Base-by-base conservation (phyloP, 805 yeast genomes). In the Metschnikowia matae region DNA sequence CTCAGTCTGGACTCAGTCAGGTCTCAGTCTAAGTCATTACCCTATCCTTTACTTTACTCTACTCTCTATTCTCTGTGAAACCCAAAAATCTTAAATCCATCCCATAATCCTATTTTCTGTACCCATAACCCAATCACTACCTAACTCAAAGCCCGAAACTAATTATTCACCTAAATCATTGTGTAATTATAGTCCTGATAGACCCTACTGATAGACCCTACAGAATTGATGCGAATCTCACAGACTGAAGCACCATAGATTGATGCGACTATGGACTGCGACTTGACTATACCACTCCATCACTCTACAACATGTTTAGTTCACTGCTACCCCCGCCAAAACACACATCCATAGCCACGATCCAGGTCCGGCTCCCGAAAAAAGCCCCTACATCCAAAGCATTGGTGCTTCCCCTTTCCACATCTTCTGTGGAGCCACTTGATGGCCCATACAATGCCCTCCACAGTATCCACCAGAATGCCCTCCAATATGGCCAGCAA, bases 391-490 rank as follows among this genome's bases (percentile, higher is more conserved):
- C 43, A 10, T 48, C 54, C 47, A 39, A 29, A 17, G 48, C 52
- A 5, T 20, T 44, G 13, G 29, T 42, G 35, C 49, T 31, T 31
- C 51, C 46, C 42, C 37, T 73, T 75, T 13, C 40, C 3, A 26
- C n/a, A 13, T 21, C 40, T 15, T 39, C 34, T 15, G 6, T 15
- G 4, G 34, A 75, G 85, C 33, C 75, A 83, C 29, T 89, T 90
- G 29, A 26, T 8, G 29, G 10, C 29, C 29, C 29, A 26, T 0
- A 84, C 0, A 23, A 39, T 6, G 31, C 10, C 18, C 41, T n/a
- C 6, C 17, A 38, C 11, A 26, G 29, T 26, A 8, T 26, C 29
- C 68, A 89, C 3, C 78, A 79, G 26, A 67, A 66, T 29, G 66
- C 87, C 0, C 54, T 88, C 1, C 66, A 68, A n/a, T 68, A 69